Evolutionary conservation across 2,329 filamentous ascomycete genomes (phyloP), one percentile per base, ranked within the genome.

Genomic region (Paraconiothyrium brasiliense): DNA sequence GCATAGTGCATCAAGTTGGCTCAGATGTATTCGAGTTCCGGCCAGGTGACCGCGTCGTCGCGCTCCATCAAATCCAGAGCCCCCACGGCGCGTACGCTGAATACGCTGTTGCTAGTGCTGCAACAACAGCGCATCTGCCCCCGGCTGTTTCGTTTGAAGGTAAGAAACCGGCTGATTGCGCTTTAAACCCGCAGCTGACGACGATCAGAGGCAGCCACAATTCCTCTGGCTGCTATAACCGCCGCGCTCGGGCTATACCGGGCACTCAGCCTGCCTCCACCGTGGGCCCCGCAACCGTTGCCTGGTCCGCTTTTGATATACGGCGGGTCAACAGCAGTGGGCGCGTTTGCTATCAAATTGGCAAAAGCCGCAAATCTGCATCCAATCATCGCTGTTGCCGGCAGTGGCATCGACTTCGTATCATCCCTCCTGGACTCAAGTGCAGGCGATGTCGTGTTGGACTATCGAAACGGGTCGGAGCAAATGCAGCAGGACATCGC

Each of bases 1-100:
- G 83, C 44, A 76, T 83, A 27, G 80, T 88, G 14, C 79, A 85
- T 59, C 76, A 80, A 57, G 84, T 87, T 22, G 86, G 86, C 43
- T 71, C 77, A 47, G 78, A 83, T 50, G 85, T 88, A 2, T 79
- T 71, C 46, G 85, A 87, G 67, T 87, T 87, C 79, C 83, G 82
- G 60, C 76, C 76, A 0, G 85, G 85, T 35, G 85, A 87, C 72
- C 81, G 84, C 32, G 85, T 87, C 2, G 81, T 83, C n/a, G 84
- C 83, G 6, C 84, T 86, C 74, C 80, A 82, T 63, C 75, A 84
- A 59, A 86, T 89, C 80, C 59, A 70, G 20, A 74, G 76, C 1
- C 78, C 82, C 0, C 66, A 79, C 52, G 87, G 87, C 6, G 82
- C 79, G 10, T 89, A 83, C 63, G 87, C 86, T 8, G 86, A 89